A percentile compares a stretch with the other conserved stretches of the same genome.
phyloP scores from a whole-genome alignment of 805 yeast species.

The Sugiyamaella lignohabitans region DNA sequence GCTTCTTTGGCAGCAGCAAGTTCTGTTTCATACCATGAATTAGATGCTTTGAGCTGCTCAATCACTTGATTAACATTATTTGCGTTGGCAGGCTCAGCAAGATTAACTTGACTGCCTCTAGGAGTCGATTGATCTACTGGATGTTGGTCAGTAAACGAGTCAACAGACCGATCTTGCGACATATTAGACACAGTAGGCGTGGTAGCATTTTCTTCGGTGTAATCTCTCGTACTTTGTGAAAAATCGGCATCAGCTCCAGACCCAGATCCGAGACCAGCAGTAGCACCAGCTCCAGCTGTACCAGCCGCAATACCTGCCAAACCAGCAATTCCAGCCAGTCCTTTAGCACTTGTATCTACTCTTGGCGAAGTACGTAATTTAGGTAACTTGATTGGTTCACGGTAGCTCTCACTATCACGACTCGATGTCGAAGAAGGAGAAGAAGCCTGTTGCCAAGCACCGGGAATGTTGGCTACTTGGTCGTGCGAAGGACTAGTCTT shows the following conservation, averaged over 20 bases:
- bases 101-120: slow-evolving; percentile 1
- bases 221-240: not conserved
- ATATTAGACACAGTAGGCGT: not conserved
- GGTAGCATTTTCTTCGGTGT: not conserved
- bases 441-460: slow-evolving; percentile 15
- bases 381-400: not conserved
- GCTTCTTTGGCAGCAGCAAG: slow-evolving; percentile 24
- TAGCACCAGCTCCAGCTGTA: not conserved
- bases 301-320: not conserved
- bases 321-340: not conserved
- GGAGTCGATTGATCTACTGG: slow-evolving; percentile 13
- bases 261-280: slow-evolving; percentile 1
- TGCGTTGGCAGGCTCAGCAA: not conserved
- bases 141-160: slow-evolving; percentile 5
- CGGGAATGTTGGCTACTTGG: slow-evolving; percentile 16
- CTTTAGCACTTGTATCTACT: not conserved
- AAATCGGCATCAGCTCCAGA: not conserved
- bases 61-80: slow-evolving; percentile 17
- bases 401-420: not conserved
- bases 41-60: slow-evolving; percentile 27
- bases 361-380: not conserved
- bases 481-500: not conserved
- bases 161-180: not conserved
- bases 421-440: slow-evolving; percentile 5
- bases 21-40: slow-evolving; percentile 28